Evolutionary conservation across 106 monocot genomes (phyloP).

Genomic region (Platanthera guangdongensis): DNA sequence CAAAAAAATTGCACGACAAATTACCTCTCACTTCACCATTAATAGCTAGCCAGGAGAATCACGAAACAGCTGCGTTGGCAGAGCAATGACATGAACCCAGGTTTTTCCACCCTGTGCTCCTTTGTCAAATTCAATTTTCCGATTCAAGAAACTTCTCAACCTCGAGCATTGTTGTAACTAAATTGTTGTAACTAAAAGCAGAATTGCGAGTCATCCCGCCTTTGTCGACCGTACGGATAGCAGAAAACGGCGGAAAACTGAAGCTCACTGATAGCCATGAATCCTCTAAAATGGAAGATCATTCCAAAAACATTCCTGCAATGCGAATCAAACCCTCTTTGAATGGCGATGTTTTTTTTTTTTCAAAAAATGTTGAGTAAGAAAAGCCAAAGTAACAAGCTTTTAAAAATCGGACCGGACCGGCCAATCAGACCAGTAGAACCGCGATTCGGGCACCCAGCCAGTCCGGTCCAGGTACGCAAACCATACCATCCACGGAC

Average conservation of each 20-base stretch:
- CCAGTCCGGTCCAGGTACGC: too few species aligned
- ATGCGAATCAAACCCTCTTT: background rate
- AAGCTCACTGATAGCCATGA: conserved; percentile 32
- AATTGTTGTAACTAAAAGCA: background rate
- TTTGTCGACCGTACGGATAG: conserved; percentile 15
- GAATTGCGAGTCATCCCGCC: background rate
- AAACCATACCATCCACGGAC: too few species aligned
- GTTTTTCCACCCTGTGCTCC: conserved; percentile 20
- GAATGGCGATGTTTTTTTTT: background rate
- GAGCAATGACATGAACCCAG: conserved; percentile 22
- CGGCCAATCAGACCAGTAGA: too few species aligned
- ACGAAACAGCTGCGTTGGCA: conserved; percentile 15
- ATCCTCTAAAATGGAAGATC: conserved; percentile 11
- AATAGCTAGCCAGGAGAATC: conserved; percentile 18
- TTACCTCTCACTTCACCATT: too few species aligned
- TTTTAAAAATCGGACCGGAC: too few species aligned
- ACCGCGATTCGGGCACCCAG: too few species aligned
- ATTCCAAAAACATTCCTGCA: conserved; percentile 22
- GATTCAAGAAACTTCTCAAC: conserved; percentile 38
- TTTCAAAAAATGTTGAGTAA: too few species aligned
- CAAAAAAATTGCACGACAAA: too few species aligned
- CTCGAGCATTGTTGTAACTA: too few species aligned
- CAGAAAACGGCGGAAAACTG: conserved; percentile 9
- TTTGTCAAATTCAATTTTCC: conserved; percentile 11
- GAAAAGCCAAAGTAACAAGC: background rate